Conservation (phyloP, 305 asterid genomes). For the Plantago coronopus region DNA sequence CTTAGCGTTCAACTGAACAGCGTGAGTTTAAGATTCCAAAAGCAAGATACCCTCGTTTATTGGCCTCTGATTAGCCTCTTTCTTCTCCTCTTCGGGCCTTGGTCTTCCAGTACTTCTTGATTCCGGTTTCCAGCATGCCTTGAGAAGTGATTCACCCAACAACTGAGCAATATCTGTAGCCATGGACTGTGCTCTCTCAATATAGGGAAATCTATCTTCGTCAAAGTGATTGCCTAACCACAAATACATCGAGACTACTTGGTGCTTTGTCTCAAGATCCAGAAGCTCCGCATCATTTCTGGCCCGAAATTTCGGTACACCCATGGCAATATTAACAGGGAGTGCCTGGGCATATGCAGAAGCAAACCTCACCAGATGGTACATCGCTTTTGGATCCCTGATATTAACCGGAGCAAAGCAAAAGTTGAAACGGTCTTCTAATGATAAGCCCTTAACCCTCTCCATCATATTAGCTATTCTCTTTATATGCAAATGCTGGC, state of each 20-base stretch:
- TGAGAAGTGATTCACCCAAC: constrained; percentile 73
- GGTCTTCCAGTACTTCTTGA: constrained; percentile 50
- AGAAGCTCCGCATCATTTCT: constrained; percentile 82
- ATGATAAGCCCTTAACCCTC: constrained; percentile 62
- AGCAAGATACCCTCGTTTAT: constrained; percentile 1
- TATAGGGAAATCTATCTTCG: constrained; percentile 67
- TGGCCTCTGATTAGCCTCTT: constrained; percentile 60
- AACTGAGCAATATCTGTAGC: constrained; percentile 74
- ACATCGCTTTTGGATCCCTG: constrained; percentile 86
- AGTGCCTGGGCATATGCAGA: constrained; percentile 58
- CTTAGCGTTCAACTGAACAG: too few relatives aligned
- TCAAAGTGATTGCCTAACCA: constrained; percentile 91
- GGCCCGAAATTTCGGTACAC: constrained; percentile 70
- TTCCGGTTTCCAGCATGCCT: constrained; percentile 82
- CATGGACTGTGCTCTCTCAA: constrained; percentile 76
- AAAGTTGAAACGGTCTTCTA: constrained; percentile 84
- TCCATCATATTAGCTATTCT: constrained; percentile 88
- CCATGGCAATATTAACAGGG: constrained; percentile 87
- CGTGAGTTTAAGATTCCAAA: too few relatives aligned
- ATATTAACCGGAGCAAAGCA: constrained; percentile 90
- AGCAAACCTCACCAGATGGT: constrained; percentile 81
- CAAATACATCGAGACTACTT: constrained; percentile 81
- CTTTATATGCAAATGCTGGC: constrained; percentile 68
- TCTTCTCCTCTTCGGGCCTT: constrained; percentile 40
- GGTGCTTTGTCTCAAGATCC: constrained; percentile 94